phyloP scores from a whole-genome alignment of 75 land plant species.

The Isoetes taiwanensis region DNA sequence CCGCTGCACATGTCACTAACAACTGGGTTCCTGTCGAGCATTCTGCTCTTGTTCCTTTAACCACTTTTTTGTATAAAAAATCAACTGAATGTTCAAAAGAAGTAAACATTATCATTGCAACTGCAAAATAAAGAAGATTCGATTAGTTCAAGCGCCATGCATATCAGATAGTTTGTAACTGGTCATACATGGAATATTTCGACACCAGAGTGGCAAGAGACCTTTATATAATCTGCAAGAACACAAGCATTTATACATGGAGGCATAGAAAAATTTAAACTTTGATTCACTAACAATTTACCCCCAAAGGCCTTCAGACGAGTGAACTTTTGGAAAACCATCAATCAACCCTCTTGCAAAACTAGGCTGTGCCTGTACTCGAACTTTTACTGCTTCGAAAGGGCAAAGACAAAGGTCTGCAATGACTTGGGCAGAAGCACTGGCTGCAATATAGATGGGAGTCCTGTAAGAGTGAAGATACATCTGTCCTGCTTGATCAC shows the following conservation, averaged over 20 bases:
- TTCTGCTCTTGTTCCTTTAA: slow-evolving; percentile 46
- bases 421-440: slow-evolving; percentile 68
- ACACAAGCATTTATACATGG: neutral
- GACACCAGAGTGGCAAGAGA: slow-evolving; percentile 82
- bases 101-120: slow-evolving; percentile 89
- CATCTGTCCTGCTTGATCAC: slow-evolving; percentile 26
- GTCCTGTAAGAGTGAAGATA: slow-evolving; percentile 31
- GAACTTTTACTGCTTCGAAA: slow-evolving; percentile 91
- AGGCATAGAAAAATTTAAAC: neutral
- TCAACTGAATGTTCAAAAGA: slow-evolving; percentile 90
- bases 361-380: slow-evolving; percentile 62
- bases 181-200: slow-evolving; percentile 98
- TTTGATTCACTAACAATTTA: slow-evolving; percentile 12
- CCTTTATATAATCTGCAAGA: slow-evolving; percentile 74
- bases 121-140: slow-evolving; percentile 31
- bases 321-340: slow-evolving; percentile 80
- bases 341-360: slow-evolving; percentile 84
- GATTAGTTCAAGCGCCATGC: too few species aligned
- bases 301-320: slow-evolving; percentile 65
- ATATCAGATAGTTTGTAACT: too few species aligned
- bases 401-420: slow-evolving; percentile 93
- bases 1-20: slow-evolving; percentile 72
- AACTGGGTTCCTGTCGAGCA: slow-evolving; percentile 63
- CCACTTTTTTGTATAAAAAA: slow-evolving; percentile 38
- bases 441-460: slow-evolving; percentile 52